Base-by-base conservation (phyloP, 2,329 filamentous ascomycete species). In the Aspergillus floridensis region DNA sequence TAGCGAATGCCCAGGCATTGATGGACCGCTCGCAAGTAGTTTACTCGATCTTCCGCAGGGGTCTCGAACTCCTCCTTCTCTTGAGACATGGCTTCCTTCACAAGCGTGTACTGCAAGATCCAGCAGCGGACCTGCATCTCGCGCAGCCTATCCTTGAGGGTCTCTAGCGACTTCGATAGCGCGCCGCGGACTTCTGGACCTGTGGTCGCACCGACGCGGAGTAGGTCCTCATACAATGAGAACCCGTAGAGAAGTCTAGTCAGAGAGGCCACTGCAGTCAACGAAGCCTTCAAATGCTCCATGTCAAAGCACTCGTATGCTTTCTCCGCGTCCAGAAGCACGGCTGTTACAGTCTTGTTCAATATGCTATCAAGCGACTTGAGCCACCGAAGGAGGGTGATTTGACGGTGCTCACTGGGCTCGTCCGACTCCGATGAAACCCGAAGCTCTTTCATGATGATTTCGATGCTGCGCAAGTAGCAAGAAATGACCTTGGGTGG, bases 91-190 rank as follows among this genome's bases (percentile, higher is more conserved):
- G 86, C 90, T 63, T 92, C 88, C 70, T 89, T 90, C 48, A 97
- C 75, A 54, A 97, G 77, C 0, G 86, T 84, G 70, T 97, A 99
- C 63, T 93, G 88, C 44, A 98, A 78, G 41, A 90, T 92, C 93
- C 95, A 98, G 11, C 88, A 86, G 35, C 92, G 87, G 3, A 96
- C 85, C 68, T 96, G 89, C 81, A 96, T 89, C 66, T 98, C 92
- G 46, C 92, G 87, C 48, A 98, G 79, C 69, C 88, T 92, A 57
- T 84, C 86, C 58, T 87, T 83, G 65, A 89, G 79, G 44, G 76
- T 72, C 56, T 79, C 71, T 29, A 79, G 64, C 38, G 76, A 67
- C 70, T 79, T 74, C 12, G 72, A 70, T 8, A 78, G 69, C 11
- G 74, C 63, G 16, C 68, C 86, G 71, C 79, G 86, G 76, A 79